Conservation (phyloP, 177 flowering plant genomes). For the Vitis hybrid region DNA sequence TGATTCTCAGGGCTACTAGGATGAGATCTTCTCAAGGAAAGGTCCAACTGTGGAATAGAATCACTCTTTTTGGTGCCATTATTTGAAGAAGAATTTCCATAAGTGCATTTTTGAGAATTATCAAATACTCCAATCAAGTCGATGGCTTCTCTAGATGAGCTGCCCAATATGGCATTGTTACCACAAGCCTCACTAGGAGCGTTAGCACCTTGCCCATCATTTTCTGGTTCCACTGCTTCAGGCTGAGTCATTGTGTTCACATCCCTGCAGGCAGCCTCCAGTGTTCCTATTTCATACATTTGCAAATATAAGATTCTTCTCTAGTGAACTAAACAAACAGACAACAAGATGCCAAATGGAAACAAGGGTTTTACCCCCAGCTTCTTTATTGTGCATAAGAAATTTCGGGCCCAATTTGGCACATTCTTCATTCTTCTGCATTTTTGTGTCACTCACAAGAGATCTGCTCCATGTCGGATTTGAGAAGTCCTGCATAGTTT, state of each 20-base stretch:
- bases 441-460: constrained; percentile 9
- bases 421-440: constrained; percentile 16
- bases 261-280: constrained; percentile 2
- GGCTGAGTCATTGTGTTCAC: constrained; percentile 8
- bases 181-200: constrained; percentile 22
- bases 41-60: constrained; percentile 50
- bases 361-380: constrained; percentile 27
- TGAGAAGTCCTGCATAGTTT: constrained; percentile 32
- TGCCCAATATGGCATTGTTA: constrained; percentile 13
- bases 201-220: constrained; percentile 18
- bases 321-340: background rate
- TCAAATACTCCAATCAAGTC: constrained; percentile 73
- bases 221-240: constrained; percentile 20
- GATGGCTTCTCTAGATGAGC: constrained; percentile 52
- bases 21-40: constrained; percentile 56
- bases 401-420: constrained; percentile 10
- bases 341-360: background rate
- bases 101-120: constrained; percentile 22
- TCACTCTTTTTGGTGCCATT: constrained; percentile 26
- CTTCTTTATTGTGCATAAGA: constrained; percentile 15
- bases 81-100: constrained; percentile 23
- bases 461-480: constrained; percentile 23
- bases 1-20: constrained; percentile 34
- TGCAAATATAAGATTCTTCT: constrained; percentile 3
- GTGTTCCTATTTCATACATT: constrained; percentile 14